These are phyloP conservation scores for Colletotrichum aenigma DNA, from an alignment of 2,329 filamentous ascomycete genomes.

Conservation along the genomic window DNA sequence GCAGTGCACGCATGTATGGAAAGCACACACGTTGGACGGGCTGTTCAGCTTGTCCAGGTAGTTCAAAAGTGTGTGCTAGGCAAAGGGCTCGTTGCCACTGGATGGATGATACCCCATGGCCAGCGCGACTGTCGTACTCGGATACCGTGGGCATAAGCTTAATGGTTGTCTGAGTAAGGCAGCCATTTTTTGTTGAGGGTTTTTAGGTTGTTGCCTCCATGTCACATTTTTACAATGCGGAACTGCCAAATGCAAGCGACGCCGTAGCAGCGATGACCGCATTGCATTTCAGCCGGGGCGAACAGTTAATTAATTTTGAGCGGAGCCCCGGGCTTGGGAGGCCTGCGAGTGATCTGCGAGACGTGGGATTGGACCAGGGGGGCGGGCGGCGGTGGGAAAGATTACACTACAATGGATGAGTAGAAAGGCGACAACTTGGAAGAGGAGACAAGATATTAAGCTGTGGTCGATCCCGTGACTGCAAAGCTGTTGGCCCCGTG, in stretches of 20 bases:
- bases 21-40: background rate
- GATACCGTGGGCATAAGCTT: background rate
- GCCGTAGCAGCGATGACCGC: background rate
- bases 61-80: background rate
- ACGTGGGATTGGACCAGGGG: background rate
- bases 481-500: background rate
- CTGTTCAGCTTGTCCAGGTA: background rate
- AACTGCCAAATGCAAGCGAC: background rate
- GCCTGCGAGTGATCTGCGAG: background rate
- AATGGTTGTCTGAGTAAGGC: background rate
- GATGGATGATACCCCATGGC: background rate
- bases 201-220: background rate
- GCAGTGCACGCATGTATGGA: too few relatives aligned
- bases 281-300: background rate
- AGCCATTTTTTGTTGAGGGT: background rate
- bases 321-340: background rate
- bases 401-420: background rate
- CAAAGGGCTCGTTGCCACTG: background rate
- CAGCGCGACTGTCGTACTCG: background rate
- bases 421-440: background rate
- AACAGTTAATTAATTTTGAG: background rate
- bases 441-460: background rate
- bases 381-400: background rate
- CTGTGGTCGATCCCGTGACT: conserved; percentile 5
- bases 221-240: background rate